Conservation (phyloP, 73 alveolate species). For the Paramecium caudatum region DNA sequence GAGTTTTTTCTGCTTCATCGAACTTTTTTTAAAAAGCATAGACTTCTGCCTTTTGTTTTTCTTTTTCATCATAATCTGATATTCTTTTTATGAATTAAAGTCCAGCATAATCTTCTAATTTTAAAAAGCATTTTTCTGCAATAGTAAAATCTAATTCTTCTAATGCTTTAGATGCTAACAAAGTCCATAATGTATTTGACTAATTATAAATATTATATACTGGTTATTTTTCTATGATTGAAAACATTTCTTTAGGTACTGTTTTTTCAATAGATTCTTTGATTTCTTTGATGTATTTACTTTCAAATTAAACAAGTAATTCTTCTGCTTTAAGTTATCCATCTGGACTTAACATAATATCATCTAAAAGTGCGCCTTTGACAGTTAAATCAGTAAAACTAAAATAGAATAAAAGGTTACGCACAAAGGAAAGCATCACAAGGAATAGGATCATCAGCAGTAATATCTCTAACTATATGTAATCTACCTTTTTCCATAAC, state of each 20-base stretch:
- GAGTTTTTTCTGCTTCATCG: slow-evolving; percentile 98
- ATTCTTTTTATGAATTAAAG: slow-evolving; percentile 82
- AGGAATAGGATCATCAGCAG: slow-evolving; percentile 97
- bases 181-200: slow-evolving; percentile 80
- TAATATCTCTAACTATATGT: slow-evolving; percentile 64
- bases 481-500: slow-evolving; percentile 90
- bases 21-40: slow-evolving; percentile 80
- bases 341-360: slow-evolving; percentile 93
- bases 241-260: slow-evolving; percentile 76
- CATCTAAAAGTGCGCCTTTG: slow-evolving; percentile 88
- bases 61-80: slow-evolving; percentile 72
- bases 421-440: slow-evolving; percentile 98
- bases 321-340: slow-evolving; percentile 90
- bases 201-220: background rate
- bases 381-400: slow-evolving; percentile 96
- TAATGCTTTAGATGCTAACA: slow-evolving; percentile 97
- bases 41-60: slow-evolving; percentile 76
- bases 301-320: slow-evolving; percentile 95
- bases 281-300: slow-evolving; percentile 97
- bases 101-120: slow-evolving; percentile 91
- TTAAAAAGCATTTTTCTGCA: slow-evolving; percentile 98
- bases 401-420: background rate
- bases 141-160: slow-evolving; percentile 95
- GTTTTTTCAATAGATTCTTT: slow-evolving; percentile 91
- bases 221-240: slow-evolving; percentile 72